Conservation (phyloP, 257 asterid genomes). For the Solanum verrucosum region DNA sequence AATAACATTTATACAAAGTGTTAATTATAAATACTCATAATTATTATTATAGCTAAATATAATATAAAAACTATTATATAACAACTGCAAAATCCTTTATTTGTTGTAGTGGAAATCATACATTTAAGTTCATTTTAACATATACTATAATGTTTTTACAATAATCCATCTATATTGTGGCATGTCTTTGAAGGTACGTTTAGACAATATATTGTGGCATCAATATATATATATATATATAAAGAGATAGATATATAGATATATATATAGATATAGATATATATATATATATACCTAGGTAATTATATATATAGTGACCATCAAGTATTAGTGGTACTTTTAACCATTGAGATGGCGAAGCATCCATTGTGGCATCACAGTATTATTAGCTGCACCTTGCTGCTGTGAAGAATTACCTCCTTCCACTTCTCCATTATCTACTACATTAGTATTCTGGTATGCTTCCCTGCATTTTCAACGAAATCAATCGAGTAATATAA, state of each 20-base stretch:
- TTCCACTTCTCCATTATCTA: constrained; percentile 28
- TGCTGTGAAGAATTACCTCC: constrained; percentile 12
- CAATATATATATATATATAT: neutral
- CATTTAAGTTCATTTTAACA: neutral
- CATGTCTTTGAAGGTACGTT: neutral
- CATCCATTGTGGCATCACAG: constrained; percentile 59
- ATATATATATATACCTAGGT: neutral
- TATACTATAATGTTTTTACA: neutral
- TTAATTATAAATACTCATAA: neutral
- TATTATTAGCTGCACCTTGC: constrained; percentile 18
- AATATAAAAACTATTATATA: too few relatives aligned
- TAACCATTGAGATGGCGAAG: constrained; percentile 7
- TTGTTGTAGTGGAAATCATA: neutral
- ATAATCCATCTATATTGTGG: neutral
- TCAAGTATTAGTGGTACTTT: neutral
- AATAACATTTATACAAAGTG: neutral
- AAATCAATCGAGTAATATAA: neutral
- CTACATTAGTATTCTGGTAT: neutral
- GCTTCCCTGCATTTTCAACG: constrained; percentile 25
- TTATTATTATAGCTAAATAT: too few relatives aligned
- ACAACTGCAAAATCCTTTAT: neutral
- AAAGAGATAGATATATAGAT: too few relatives aligned
- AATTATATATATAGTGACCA: neutral
- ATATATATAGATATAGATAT: too few relatives aligned
- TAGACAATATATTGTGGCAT: neutral